Percentiles rank a stretch among this genome's conserved stretches.
phyloP scores from a whole-genome alignment of 106 monocot genomes.

The Dendrobium huoshanense region DNA sequence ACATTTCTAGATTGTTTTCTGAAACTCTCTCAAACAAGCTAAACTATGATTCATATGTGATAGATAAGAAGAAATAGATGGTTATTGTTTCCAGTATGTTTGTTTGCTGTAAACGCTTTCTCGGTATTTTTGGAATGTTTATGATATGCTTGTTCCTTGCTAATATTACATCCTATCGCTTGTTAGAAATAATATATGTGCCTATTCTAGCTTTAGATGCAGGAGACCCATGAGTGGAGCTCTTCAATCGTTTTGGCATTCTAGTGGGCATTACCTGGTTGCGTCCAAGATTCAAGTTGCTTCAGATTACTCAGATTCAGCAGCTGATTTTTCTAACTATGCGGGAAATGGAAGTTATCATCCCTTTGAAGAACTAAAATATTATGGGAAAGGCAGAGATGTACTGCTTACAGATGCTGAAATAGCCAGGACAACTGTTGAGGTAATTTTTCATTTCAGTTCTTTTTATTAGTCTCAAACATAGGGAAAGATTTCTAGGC shows the following conservation, averaged over 20 bases:
- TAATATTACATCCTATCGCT: background rate
- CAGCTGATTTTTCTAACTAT: slow-evolving; percentile 52
- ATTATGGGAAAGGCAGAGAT: slow-evolving; percentile 34
- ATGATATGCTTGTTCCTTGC: background rate
- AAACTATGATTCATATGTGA: background rate
- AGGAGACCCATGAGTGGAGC: slow-evolving; percentile 40
- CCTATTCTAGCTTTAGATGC: slow-evolving; percentile 37
- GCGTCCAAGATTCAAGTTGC: slow-evolving; percentile 55
- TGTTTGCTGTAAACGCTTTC: background rate
- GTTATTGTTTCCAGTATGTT: background rate
- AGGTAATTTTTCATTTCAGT: slow-evolving; percentile 31
- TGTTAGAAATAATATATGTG: background rate
- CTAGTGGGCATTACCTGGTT: slow-evolving; percentile 17
- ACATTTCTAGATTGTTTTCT: background rate
- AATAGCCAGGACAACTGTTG: slow-evolving; percentile 69
- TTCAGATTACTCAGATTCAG: slow-evolving; percentile 66
- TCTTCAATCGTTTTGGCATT: slow-evolving; percentile 27
- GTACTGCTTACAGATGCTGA: slow-evolving; percentile 60
- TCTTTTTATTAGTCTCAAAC: background rate
- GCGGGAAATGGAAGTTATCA: slow-evolving; percentile 44
- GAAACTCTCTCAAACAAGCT: background rate
- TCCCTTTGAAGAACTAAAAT: slow-evolving; percentile 82
- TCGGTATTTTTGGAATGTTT: background rate
- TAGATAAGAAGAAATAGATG: background rate
- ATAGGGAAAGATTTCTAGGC: background rate